phyloP scores from a whole-genome alignment of 345 rosid genomes.

The Geranium rotundifolium region DNA sequence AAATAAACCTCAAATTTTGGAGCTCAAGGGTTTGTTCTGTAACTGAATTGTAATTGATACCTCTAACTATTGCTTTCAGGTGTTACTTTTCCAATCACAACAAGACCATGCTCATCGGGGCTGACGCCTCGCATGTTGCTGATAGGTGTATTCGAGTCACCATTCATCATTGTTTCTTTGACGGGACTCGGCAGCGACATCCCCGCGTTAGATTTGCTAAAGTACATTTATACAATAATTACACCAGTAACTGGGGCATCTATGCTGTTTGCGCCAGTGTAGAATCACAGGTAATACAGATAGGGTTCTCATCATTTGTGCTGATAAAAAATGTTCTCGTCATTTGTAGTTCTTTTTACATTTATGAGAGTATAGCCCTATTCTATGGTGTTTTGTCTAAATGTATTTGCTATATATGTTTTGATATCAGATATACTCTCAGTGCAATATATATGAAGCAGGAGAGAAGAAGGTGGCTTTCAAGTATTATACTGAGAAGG shows the following conservation, averaged over 20 bases:
- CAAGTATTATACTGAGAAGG: slow-evolving; percentile 83
- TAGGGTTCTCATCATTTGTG: not conserved
- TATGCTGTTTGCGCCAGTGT: slow-evolving; percentile 94
- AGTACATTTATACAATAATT: slow-evolving; percentile 81
- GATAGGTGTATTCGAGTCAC: slow-evolving; percentile 84
- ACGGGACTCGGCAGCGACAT: slow-evolving; percentile 78
- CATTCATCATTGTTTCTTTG: slow-evolving; percentile 93
- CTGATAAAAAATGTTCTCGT: not conserved
- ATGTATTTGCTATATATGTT: not conserved
- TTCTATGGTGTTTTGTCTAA: not conserved
- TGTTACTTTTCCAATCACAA: slow-evolving; percentile 75
- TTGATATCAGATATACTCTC: slow-evolving; percentile 63
- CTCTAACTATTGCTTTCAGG: slow-evolving; percentile 25
- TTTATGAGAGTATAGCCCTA: not conserved
- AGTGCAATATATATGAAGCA: slow-evolving; percentile 92
- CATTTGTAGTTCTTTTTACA: not conserved
- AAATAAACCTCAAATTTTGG: too few relatives aligned
- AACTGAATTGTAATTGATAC: not conserved
- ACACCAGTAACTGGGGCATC: slow-evolving; percentile 79
- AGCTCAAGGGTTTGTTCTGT: not conserved
- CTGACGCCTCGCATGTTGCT: slow-evolving; percentile 56
- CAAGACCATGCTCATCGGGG: slow-evolving; percentile 86
- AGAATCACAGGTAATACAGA: slow-evolving; percentile 59
- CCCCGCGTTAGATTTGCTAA: slow-evolving; percentile 89
- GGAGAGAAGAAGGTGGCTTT: slow-evolving; percentile 80